Percentiles rank a stretch among this genome's conserved stretches.
phyloP scores from a whole-genome alignment of 2,329 filamentous ascomycete species.

The Plectosphaerella cucumerina region DNA sequence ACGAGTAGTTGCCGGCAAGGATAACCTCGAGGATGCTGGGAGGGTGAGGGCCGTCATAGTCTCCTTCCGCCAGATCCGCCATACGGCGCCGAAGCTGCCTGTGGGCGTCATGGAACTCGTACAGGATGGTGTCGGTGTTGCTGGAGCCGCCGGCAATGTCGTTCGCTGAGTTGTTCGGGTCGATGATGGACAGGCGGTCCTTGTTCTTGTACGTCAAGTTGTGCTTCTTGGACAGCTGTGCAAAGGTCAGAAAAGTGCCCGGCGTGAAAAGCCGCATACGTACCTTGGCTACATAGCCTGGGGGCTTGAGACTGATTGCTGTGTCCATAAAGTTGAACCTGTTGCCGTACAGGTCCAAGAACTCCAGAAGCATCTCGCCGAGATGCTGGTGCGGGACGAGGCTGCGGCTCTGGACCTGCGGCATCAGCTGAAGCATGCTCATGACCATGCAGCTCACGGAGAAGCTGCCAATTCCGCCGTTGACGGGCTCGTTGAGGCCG shows the following conservation, averaged over 20 bases:
- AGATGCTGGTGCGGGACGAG: slow-evolving; percentile 63
- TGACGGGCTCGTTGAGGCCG: slow-evolving; percentile 85
- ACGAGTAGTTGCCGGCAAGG: slow-evolving; percentile 73
- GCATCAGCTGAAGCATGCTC: slow-evolving; percentile 79
- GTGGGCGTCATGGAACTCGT: slow-evolving; percentile 66
- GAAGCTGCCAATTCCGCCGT: slow-evolving; percentile 89
- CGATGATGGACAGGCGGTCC: slow-evolving; percentile 78
- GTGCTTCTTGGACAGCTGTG: background rate
- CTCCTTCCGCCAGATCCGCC: slow-evolving; percentile 36
- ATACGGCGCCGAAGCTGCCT: slow-evolving; percentile 54
- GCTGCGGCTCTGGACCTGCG: slow-evolving; percentile 59
- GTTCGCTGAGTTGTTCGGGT: slow-evolving; percentile 80
- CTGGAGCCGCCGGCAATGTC: slow-evolving; percentile 86
- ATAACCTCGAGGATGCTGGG: slow-evolving; percentile 67
- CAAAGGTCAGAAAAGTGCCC: background rate
- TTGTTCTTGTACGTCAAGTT: slow-evolving; percentile 52
- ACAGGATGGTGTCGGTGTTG: slow-evolving; percentile 63
- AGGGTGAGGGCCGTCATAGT: slow-evolving; percentile 16
- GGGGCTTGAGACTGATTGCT: slow-evolving; percentile 73
- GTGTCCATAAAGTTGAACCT: slow-evolving; percentile 66
- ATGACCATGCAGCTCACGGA: slow-evolving; percentile 91
- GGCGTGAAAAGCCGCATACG: slow-evolving; percentile 14
- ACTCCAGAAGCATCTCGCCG: slow-evolving; percentile 78
- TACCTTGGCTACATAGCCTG: slow-evolving; percentile 75
- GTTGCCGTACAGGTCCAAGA: slow-evolving; percentile 86